phyloP scores from a whole-genome alignment of 139 green algal species.

The Chlorella sp. region DNA sequence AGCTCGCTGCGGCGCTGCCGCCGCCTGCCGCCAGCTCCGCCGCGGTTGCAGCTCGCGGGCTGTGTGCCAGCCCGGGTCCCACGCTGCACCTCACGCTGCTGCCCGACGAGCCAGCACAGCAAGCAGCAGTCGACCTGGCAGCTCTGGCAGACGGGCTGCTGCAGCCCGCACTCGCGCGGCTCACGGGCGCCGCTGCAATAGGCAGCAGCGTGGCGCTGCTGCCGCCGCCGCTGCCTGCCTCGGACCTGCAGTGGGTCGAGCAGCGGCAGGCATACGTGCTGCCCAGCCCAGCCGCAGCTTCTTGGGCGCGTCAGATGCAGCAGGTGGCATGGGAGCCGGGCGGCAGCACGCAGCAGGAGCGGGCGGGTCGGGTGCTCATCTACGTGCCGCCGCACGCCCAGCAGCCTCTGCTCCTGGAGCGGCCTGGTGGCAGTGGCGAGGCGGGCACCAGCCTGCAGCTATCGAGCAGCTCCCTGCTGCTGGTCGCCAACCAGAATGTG shows the following conservation, averaged over 20 bases:
- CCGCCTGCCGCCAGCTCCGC: background rate
- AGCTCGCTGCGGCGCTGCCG: background rate
- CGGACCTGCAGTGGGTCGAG: slow-evolving; percentile 2
- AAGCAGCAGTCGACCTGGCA: background rate
- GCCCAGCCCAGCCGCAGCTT: background rate
- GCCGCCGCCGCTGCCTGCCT: background rate
- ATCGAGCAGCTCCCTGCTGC: background rate
- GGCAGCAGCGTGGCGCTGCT: background rate
- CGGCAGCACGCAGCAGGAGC: background rate
- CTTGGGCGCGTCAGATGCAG: slow-evolving; percentile 12
- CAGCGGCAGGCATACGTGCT: background rate
- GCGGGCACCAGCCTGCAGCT: slow-evolving; percentile 1
- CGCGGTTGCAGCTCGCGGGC: background rate
- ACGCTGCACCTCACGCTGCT: background rate
- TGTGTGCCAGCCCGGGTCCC: background rate
- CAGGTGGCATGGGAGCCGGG: background rate
- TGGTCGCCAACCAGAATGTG: background rate
- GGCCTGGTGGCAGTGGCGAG: background rate
- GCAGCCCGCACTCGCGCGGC: background rate
- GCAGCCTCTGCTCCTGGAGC: slow-evolving; percentile 13
- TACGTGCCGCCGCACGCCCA: background rate
- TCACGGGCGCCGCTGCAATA: background rate
- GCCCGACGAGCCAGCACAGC: background rate
- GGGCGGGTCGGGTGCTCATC: background rate
- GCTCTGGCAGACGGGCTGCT: background rate